Base-by-base conservation (phyloP, 2,329 filamentous ascomycete species). In the Ramularia endophylla region DNA sequence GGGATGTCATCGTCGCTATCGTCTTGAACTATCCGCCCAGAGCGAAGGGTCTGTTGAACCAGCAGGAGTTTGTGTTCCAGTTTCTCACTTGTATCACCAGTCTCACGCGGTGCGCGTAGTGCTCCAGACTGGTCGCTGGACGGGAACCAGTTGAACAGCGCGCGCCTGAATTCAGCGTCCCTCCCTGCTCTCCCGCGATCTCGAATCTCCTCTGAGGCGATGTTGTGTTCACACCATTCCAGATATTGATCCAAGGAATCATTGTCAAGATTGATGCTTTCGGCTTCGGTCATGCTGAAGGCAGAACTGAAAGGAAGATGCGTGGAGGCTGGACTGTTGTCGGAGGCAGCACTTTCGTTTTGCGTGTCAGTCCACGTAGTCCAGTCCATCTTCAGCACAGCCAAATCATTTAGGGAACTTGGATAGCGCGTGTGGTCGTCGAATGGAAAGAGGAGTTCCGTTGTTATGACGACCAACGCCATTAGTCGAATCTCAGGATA, bases 391-490 rank as follows among this genome's bases (percentile, higher is more conserved):
- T 64, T 62, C n/a, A 80, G 64, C 3, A 69, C 69, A 11, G 77
- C 70, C 1, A 80, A 74, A 43, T 86, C 81, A 8, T 67, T 65
- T 11, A 66, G 50, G 13, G 68, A 70, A 27, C 58, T 62, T 6
- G 73, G 74, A 51, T 70, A 68, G 30, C 81, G 69, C 38, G 69
- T 61, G 9, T 72, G 55, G 16, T 69, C 67, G 54, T 87, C 79
- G 32, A 95, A 78, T 0, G 90, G 87, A 54, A 87, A 88, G 15
- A 84, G 70, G 2, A 95, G 62, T 55, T 95, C 95, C 3, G 83
- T 80, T 3, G 84, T 79, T 11, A 94, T 72, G 2, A 95, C 69
- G 3, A 95, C 62, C 3, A 87, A 67, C 3, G 81, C 73, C 41
- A 87, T 70, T 1, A 95, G 66, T 31, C 85, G 76, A 5, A 85